Evolutionary conservation across 1,284 basidiomycete species (phyloP), one percentile per base, ranked within the genome.

Genomic region (Erythrobasidium hasegawianum): DNA sequence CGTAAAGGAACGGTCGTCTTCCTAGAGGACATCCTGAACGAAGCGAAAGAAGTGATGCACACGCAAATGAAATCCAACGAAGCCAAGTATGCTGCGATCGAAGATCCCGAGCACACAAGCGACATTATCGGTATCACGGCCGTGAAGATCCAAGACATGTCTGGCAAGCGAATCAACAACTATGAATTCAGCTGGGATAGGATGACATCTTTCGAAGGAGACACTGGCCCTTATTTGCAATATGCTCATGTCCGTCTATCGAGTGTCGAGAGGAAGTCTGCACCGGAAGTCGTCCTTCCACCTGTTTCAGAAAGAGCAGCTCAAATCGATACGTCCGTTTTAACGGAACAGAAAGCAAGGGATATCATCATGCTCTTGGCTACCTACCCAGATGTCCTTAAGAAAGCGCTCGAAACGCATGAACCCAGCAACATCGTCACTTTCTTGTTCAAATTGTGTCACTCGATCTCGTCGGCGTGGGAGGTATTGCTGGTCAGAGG

Each of bases 1-100:
- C 87, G 95, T 66, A 93, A 87, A 78, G 96, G 95, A 55, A 97
- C 91, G 0, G 95, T 90, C 54, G 93, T 97, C 54, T 97, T 97
- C 84, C 81, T 99, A 45, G 88, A 97, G 75, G 75, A 97, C 78
- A 97, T 98, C 74, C 87, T 98, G 75, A 84, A 87, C 73, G 93
- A 96, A 76, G 92, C 95, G 0, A 84, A 86, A 22, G 83, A 85
- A 60, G 87, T 89, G 67, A 98, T 98, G 95, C 90, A 92, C 79
- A 91, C 94, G 70, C 90, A 95, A 77, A 98, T 99, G 96, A 83
- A 82, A 78, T 87, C 87, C 78, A 97, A 97, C 77, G 88, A 91
- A 79, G 90, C 86, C 67, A 98, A 98, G 80, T 97, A 96, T 75
- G 85, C 82, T 1, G 86, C 87, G 52, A 84, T 98, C 62, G 90